Conservation (phyloP, 768 basidiomycete genomes). For the Megacollybia marginata region DNA sequence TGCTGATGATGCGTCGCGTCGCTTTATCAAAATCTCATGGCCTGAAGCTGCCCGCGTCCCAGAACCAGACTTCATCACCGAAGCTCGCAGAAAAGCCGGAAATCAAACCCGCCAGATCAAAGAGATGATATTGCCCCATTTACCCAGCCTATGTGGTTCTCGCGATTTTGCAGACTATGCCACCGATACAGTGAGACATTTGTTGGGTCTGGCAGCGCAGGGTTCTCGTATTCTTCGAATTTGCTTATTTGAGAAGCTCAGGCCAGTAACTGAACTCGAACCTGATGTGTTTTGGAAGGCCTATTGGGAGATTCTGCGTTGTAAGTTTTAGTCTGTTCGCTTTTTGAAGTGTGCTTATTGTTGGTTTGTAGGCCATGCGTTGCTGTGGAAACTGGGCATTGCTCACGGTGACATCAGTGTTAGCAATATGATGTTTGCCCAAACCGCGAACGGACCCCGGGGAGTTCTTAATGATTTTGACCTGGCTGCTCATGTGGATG, state of each 20-base stretch:
- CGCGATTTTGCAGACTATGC: too few relatives aligned
- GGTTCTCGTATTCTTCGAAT: neutral
- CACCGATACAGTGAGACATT: too few relatives aligned
- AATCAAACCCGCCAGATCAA: too few relatives aligned
- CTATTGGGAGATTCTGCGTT: neutral
- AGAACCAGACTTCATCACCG: too few relatives aligned
- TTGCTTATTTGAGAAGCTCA: neutral
- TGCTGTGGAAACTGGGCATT: neutral
- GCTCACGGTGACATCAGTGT: neutral
- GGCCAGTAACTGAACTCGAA: neutral
- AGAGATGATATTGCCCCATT: too few relatives aligned
- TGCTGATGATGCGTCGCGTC: too few relatives aligned
- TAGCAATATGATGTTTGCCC: neutral
- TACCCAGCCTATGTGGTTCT: too few relatives aligned
- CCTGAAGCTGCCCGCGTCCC: too few relatives aligned
- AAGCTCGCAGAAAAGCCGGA: too few relatives aligned
- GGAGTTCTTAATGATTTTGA: conserved; percentile 2
- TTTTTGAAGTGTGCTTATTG: neutral
- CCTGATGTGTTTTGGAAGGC: neutral
- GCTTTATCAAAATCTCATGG: too few relatives aligned
- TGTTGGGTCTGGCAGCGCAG: too few relatives aligned
- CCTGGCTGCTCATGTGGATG: neutral
- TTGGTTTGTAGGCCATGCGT: neutral
- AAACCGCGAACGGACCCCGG: neutral
- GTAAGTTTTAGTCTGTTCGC: neutral